Conservation (phyloP, 495 filamentous ascomycete species). For the Ramalina intermedia region DNA sequence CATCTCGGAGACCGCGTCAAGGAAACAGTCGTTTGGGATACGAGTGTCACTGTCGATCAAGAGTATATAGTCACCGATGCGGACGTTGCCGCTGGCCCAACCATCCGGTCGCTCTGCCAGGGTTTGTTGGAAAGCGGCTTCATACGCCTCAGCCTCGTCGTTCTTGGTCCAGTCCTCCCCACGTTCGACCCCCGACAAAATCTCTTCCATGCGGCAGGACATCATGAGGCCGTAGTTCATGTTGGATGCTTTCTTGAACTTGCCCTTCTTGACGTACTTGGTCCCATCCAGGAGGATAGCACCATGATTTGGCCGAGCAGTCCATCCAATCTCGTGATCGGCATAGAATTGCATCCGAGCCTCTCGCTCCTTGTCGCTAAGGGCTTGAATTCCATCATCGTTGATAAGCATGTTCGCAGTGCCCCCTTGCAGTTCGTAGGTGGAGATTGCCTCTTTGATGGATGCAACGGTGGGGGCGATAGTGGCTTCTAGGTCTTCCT, state of each 20-base stretch:
- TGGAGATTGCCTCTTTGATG: constrained; percentile 59
- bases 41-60: constrained; percentile 66
- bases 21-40: constrained; percentile 51
- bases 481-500: constrained; percentile 50
- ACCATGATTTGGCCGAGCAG: constrained; percentile 50
- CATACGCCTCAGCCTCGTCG: constrained; percentile 57
- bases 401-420: constrained; percentile 73
- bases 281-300: constrained; percentile 34
- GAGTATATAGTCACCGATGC: constrained; percentile 67
- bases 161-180: constrained; percentile 49
- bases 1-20: constrained; percentile 69
- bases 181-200: constrained; percentile 40
- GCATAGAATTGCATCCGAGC: constrained; percentile 51
- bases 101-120: constrained; percentile 46
- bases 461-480: constrained; percentile 56
- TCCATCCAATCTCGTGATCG: constrained; percentile 70
- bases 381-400: constrained; percentile 62
- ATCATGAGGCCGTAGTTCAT: constrained; percentile 74
- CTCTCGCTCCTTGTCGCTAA: constrained; percentile 48
- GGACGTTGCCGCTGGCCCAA: constrained; percentile 71
- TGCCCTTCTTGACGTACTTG: constrained; percentile 43
- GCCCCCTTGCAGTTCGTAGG: constrained; percentile 67
- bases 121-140: constrained; percentile 51
- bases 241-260: constrained; percentile 45
- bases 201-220: constrained; percentile 60